phyloP scores from a whole-genome alignment of 2,329 filamentous ascomycete species.

The Tympanopsis confertula region DNA sequence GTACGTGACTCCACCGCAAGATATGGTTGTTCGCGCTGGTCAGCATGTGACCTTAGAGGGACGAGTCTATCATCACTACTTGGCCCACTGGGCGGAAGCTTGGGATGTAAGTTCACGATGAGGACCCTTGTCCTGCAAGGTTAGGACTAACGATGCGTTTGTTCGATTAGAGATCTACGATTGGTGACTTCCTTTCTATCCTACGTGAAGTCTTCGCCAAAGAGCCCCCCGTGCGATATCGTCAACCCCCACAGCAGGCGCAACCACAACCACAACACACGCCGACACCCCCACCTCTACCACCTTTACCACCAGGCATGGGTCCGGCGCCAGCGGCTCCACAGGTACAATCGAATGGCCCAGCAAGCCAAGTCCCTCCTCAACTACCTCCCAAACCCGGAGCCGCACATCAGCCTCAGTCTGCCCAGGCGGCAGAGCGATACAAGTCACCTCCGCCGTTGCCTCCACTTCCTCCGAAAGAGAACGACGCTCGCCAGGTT shows the following conservation, averaged over 20 bases:
- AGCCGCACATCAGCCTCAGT: neutral
- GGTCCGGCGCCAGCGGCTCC: neutral
- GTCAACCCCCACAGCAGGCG: constrained; percentile 21
- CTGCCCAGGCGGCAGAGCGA: neutral
- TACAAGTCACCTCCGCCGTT: neutral
- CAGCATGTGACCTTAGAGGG: constrained; percentile 93
- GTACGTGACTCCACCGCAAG: constrained; percentile 79
- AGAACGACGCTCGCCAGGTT: neutral
- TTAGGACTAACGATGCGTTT: constrained; percentile 79
- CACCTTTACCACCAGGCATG: neutral
- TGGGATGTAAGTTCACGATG: constrained; percentile 69
- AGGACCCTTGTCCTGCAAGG: constrained; percentile 80
- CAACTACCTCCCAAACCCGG: neutral
- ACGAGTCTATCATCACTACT: constrained; percentile 87
- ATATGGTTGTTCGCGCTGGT: constrained; percentile 80
- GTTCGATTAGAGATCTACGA: constrained; percentile 57
- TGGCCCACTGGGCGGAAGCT: constrained; percentile 77
- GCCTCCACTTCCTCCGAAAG: neutral
- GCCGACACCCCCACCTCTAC: constrained; percentile 51
- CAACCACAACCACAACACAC: constrained; percentile 14
- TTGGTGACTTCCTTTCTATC: constrained; percentile 72
- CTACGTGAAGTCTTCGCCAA: constrained; percentile 82
- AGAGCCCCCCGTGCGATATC: constrained; percentile 67
- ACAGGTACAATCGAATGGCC: neutral
- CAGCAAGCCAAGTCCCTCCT: neutral